Percentiles rank a stretch among this genome's conserved stretches.
Conservation (phyloP, 2,329 filamentous ascomycete genomes). For the Hypoxylon sp. region DNA sequence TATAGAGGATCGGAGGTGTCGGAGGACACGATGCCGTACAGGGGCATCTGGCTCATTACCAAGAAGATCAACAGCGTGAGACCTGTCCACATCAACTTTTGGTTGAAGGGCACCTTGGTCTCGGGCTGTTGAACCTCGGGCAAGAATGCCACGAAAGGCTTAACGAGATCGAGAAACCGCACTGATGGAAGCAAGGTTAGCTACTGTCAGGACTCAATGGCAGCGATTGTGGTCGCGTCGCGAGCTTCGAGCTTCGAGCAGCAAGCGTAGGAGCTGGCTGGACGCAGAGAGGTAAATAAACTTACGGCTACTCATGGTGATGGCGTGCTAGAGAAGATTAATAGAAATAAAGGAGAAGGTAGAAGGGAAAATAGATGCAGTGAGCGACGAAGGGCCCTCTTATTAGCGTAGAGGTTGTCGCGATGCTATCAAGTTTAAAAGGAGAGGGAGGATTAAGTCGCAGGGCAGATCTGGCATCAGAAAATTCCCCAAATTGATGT, state of each 20-base stretch:
- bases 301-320: constrained; percentile 59
- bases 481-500: constrained; percentile 52
- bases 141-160: constrained; percentile 99
- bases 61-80: constrained; percentile 98
- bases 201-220: constrained; percentile 41
- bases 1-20: constrained; percentile 98
- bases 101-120: constrained; percentile 99
- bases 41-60: constrained; percentile 99
- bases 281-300: constrained; percentile 35
- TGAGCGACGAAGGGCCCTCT: constrained; percentile 51
- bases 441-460: constrained; percentile 44
- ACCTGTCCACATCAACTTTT: constrained; percentile 96
- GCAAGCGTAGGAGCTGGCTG: constrained; percentile 12
- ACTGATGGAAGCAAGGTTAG: constrained; percentile 68
- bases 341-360: constrained; percentile 45
- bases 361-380: constrained; percentile 41
- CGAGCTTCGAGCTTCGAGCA: constrained; percentile 23
- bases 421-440: constrained; percentile 51
- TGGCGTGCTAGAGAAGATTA: constrained; percentile 38
- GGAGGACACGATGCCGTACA: constrained; percentile 99
- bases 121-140: constrained; percentile 99
- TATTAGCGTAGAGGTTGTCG: constrained; percentile 52
- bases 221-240: constrained; percentile 41
- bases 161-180: constrained; percentile 99
- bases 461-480: constrained; percentile 53